A percentile compares a stretch with the other conserved stretches of the same genome.
These are phyloP conservation scores for Lodderomyces metapsilosis DNA, from an alignment of 1,139 yeast species.

Conservation along the genomic window DNA sequence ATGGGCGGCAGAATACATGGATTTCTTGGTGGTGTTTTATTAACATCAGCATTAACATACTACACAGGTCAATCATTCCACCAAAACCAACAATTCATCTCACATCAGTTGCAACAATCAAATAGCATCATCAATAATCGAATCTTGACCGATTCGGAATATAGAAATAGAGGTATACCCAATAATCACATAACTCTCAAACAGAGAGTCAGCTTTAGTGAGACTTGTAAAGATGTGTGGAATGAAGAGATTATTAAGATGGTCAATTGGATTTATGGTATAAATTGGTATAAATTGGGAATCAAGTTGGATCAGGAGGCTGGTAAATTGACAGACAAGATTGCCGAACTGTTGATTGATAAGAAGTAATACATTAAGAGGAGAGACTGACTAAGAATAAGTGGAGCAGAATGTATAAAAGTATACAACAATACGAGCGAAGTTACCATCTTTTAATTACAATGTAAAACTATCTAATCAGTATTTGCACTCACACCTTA, in stretches of 20 bases:
- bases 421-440: too few relatives aligned
- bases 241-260: constrained; percentile 67
- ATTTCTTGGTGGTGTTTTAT: constrained; percentile 63
- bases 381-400: too few relatives aligned
- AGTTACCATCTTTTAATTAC: too few relatives aligned
- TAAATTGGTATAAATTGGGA: constrained; percentile 50
- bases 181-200: constrained; percentile 29
- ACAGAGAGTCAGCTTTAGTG: constrained; percentile 36
- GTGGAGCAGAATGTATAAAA: too few relatives aligned
- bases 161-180: constrained; percentile 29
- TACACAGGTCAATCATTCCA: constrained; percentile 61
- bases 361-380: too few relatives aligned
- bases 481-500: too few relatives aligned
- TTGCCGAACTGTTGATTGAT: constrained; percentile 24
- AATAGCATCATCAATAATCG: constrained; percentile 50
- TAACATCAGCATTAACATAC: constrained; percentile 65
- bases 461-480: too few relatives aligned
- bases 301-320: constrained; percentile 36
- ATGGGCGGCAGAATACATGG: constrained; percentile 74
- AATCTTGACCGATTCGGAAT: constrained; percentile 33
- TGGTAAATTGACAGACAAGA: constrained; percentile 30
- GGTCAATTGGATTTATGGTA: constrained; percentile 64
- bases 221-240: constrained; percentile 81
- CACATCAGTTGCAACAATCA: constrained; percentile 49
- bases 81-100: constrained; percentile 45